Evolutionary conservation across 2,329 filamentous ascomycete genomes (phyloP).

Genomic region (Epichloe amarillans): DNA sequence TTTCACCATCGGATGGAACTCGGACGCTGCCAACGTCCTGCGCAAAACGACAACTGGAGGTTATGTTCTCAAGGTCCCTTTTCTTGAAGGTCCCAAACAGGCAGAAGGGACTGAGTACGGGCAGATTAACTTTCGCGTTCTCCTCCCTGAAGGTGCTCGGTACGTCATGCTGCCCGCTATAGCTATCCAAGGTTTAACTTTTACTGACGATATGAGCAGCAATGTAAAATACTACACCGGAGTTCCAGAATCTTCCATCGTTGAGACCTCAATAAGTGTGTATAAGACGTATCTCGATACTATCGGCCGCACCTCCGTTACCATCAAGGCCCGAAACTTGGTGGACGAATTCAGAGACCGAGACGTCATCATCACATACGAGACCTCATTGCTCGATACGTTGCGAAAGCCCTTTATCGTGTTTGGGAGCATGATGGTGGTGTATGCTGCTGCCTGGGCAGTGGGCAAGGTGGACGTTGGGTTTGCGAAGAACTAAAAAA

Average conservation of each 20-base stretch:
- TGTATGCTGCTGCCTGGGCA: slow-evolving; percentile 64
- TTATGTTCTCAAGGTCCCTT: slow-evolving; percentile 82
- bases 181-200: not conserved
- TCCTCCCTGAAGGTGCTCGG: slow-evolving; percentile 84
- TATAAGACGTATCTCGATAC: slow-evolving; percentile 92
- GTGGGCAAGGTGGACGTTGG: slow-evolving; percentile 70
- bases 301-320: slow-evolving; percentile 69
- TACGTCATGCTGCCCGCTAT: slow-evolving; percentile 31
- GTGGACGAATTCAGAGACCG: slow-evolving; percentile 82
- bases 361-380: slow-evolving; percentile 76
- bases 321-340: slow-evolving; percentile 69
- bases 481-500: slow-evolving; percentile 40
- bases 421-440: slow-evolving; percentile 55
- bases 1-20: slow-evolving; percentile 94
- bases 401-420: slow-evolving; percentile 81
- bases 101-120: slow-evolving; percentile 77
- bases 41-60: slow-evolving; percentile 51
- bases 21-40: slow-evolving; percentile 64
- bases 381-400: slow-evolving; percentile 60
- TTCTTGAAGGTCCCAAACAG: slow-evolving; percentile 84
- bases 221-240: slow-evolving; percentile 67
- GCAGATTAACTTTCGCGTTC: slow-evolving; percentile 63
- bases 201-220: slow-evolving; percentile 35
- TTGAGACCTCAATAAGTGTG: slow-evolving; percentile 43
- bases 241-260: slow-evolving; percentile 50